A percentile compares a stretch with the other conserved stretches of the same genome.
These are phyloP conservation scores for Lipomyces chichibuensis DNA, from an alignment of 805 yeast genomes.

Conservation along the genomic window DNA sequence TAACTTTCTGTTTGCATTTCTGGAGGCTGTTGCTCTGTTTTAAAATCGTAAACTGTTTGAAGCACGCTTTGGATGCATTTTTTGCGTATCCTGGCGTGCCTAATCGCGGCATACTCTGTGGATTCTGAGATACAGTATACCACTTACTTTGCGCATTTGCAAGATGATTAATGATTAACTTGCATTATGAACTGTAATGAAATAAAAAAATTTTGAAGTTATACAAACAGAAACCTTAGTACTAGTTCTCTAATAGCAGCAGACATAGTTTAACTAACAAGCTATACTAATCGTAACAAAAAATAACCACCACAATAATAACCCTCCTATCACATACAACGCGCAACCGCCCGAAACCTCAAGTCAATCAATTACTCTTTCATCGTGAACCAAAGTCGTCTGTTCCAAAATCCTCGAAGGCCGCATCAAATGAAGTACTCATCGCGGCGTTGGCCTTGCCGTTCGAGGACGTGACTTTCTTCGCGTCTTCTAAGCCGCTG, in stretches of 20 bases:
- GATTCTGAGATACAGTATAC: background rate
- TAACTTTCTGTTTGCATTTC: background rate
- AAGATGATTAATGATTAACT: background rate
- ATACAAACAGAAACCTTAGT: background rate
- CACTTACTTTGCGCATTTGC: background rate
- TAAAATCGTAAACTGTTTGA: background rate
- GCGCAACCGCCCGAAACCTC: background rate
- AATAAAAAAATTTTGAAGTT: background rate
- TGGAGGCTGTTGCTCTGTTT: background rate
- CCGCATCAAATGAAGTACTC: slow-evolving; percentile 17
- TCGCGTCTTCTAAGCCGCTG: slow-evolving; percentile 48
- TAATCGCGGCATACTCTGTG: background rate
- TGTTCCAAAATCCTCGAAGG: slow-evolving; percentile 29
- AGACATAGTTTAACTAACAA: background rate
- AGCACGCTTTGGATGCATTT: background rate
- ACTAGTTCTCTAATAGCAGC: background rate
- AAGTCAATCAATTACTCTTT: background rate
- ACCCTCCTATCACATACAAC: background rate
- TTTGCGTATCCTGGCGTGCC: background rate
- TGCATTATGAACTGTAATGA: background rate
- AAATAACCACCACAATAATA: background rate
- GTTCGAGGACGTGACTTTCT: slow-evolving; percentile 28
- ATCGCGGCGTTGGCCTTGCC: background rate
- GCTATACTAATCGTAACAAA: background rate
- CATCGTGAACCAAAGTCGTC: background rate